Evolutionary conservation across 371 early-diverging fungal species (phyloP).

Genomic region (Actinomucor elegans): DNA sequence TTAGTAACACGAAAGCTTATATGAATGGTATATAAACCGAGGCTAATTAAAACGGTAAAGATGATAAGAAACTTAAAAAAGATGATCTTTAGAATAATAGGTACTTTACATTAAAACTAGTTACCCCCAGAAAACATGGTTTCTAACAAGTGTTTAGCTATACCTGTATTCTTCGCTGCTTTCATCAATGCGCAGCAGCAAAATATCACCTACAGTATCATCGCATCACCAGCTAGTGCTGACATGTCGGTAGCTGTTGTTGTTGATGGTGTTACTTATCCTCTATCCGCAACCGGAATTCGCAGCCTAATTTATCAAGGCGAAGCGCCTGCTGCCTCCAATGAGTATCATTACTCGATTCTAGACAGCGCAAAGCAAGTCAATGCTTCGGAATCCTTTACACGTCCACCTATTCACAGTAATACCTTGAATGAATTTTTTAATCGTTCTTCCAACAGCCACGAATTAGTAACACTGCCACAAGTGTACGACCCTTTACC

Average conservation of each 20-base stretch:
- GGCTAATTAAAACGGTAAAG: no score
- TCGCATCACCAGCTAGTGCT: background rate
- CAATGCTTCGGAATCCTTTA: constrained; percentile 14
- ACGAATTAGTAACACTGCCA: constrained; percentile 3
- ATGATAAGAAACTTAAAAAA: no score
- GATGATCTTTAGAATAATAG: no score
- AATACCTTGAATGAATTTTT: constrained; percentile 19
- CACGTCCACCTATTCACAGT: background rate
- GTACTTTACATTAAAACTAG: no score
- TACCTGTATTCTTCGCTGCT: no score
- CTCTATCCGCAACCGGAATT: background rate
- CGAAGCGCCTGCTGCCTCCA: constrained; percentile 16
- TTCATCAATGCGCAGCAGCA: background rate
- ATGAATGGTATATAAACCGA: no score
- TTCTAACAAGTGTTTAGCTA: no score
- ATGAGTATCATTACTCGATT: constrained; percentile 13
- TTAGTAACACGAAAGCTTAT: no score
- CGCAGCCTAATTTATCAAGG: constrained; percentile 8
- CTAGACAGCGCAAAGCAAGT: background rate
- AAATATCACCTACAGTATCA: constrained; percentile 15
- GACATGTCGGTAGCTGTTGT: constrained; percentile 9
- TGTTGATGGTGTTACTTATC: constrained; percentile 7
- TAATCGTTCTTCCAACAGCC: constrained; percentile 12
- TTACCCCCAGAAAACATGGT: no score
- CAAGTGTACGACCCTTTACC: constrained; percentile 4